Evolutionary conservation across 202 grass and related monocot species (phyloP), one percentile per base, ranked within the genome.

Genomic region (Schoenoplectus triqueter): DNA sequence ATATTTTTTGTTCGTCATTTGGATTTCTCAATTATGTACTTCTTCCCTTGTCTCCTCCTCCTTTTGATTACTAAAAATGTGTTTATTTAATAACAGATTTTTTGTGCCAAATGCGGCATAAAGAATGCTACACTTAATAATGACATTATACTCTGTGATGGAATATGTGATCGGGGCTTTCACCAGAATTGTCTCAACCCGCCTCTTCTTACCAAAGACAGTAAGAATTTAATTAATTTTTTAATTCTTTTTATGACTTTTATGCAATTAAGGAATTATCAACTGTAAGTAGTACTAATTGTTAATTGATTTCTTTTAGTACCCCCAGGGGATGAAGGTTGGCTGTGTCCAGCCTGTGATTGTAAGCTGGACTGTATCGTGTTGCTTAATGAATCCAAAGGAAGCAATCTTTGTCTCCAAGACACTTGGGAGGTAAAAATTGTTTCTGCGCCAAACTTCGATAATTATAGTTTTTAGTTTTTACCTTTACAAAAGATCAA

Each of bases 101-200:
- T 94, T 86, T 99, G 97, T 94, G 90, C 93, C n/a, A 85, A 89
- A 70, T 99, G 97, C 87, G 87, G 76, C 82, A 90, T 89, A 76
- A 94, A 92, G 86, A 88, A 92, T 81, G 85, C 71, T 83, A 90
- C 92, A 60, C 77, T 86, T 73, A 89, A 92, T 86, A 99, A 99
- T 45, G 97, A 99, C 83, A 99, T 99, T 60, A 89, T 99, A 88
- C 91, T 99, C 85, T 99, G 97, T 85, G 97, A 99, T 88, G 97
- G 97, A 80, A 84, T 79, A 56, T 99, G 97, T 69, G 92, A 94
- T 40, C 89, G 97, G 88, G 97, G 91, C n/a, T 99, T 99, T 84
- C 97, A 99, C 75, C 97, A 99, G 82, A 91, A 94, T 59, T 99
- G 97, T 92, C 92, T 99, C 83, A 88, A 89, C 45, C 97, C 93